Conservation (phyloP, 495 filamentous ascomycete species). For the Hyaloscypha variabilis region DNA sequence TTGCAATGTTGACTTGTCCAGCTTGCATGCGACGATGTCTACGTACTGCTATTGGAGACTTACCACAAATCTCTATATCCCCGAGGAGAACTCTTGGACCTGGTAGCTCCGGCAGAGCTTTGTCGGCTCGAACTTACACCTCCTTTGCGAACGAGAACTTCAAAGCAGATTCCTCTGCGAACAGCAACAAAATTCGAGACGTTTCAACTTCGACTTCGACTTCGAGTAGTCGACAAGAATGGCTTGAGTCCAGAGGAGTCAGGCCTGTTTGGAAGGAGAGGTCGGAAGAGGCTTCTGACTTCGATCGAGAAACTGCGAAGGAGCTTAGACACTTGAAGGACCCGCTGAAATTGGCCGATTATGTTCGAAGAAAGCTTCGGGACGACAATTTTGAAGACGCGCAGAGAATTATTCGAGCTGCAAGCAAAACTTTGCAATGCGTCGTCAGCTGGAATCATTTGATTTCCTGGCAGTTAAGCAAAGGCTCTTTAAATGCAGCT, state of each 20-base stretch:
- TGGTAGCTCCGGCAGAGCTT: neutral
- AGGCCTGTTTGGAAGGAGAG: conserved; percentile 6
- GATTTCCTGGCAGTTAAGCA: conserved; percentile 68
- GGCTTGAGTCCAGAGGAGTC: conserved; percentile 28
- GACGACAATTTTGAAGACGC: conserved; percentile 64
- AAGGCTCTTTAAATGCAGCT: conserved; percentile 59
- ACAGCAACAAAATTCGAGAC: neutral
- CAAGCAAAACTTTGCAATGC: conserved; percentile 61
- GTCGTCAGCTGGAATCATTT: conserved; percentile 86
- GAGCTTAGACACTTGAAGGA: conserved; percentile 29
- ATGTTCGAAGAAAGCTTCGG: conserved; percentile 40
- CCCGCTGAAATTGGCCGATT: conserved; percentile 32
- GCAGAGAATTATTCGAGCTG: conserved; percentile 62
- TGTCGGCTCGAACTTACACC: neutral
- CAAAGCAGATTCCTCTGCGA: neutral
- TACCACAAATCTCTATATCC: conserved; percentile 9
- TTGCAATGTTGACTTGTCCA: conserved; percentile 29
- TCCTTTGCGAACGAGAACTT: neutral
- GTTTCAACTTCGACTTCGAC: neutral
- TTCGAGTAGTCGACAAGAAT: conserved; percentile 8
- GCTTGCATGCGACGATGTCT: conserved; percentile 25
- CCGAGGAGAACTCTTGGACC: neutral
- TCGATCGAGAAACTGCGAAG: conserved; percentile 9
- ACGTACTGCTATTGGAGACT: conserved; percentile 23
- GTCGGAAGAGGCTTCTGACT: neutral